Conservation (phyloP, 2,329 filamentous ascomycete species). For the Septoria petroselini region DNA sequence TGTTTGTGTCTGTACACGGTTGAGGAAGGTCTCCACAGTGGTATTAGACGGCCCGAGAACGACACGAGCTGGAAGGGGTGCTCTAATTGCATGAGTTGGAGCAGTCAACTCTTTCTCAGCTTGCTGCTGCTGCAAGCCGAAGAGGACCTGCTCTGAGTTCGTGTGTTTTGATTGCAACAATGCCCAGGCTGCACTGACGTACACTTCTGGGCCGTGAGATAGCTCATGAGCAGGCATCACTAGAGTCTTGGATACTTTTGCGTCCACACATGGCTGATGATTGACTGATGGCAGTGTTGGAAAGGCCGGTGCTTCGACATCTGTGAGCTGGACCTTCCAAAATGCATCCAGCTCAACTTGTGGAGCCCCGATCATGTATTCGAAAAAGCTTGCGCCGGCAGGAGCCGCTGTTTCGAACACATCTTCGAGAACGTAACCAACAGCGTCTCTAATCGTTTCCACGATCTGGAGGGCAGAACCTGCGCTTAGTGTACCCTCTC, state of each 20-base stretch:
- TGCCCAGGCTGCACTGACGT: constrained; percentile 6
- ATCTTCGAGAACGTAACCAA: background rate
- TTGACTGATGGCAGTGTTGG: background rate
- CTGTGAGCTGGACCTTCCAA: background rate
- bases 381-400: background rate
- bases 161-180: constrained; percentile 10
- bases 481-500: background rate
- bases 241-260: background rate
- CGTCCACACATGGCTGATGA: background rate
- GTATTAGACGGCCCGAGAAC: background rate
- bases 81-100: no score
- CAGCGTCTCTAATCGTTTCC: background rate
- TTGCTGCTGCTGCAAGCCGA: background rate
- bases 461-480: background rate
- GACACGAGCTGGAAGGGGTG: background rate
- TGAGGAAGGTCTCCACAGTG: no score
- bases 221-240: background rate
- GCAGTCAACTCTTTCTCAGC: background rate
- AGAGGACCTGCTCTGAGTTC: constrained; percentile 9
- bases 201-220: background rate
- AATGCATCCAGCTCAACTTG: background rate
- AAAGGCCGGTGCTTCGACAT: background rate
- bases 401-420: background rate
- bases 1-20: no score
- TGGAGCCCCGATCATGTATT: background rate